Evolutionary conservation across 441 rosid species (phyloP).

Genomic region (Lepidium campestre): DNA sequence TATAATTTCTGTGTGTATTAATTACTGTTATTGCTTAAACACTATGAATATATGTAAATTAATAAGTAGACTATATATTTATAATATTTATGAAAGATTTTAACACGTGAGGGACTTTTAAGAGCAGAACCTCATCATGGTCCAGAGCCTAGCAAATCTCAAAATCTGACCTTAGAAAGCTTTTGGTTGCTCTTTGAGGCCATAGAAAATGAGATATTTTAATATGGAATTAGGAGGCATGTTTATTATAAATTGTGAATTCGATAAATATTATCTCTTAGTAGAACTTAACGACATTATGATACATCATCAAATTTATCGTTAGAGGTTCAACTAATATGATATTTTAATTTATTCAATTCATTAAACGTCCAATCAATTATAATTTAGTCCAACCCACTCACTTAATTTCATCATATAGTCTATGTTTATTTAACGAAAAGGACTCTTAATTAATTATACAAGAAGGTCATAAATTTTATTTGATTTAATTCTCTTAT

Average conservation of each 20-base stretch:
- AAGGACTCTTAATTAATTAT: slow-evolving; percentile 13
- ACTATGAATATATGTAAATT: neutral
- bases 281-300: neutral
- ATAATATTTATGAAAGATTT: too few relatives aligned
- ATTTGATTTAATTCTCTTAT: slow-evolving; percentile 10
- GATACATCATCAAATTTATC: slow-evolving; percentile 26
- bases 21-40: neutral
- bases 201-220: neutral
- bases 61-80: too few relatives aligned
- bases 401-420: slow-evolving; percentile 20
- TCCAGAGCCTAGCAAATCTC: slow-evolving; percentile 7
- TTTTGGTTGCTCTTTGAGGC: slow-evolving; percentile 19
- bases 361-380: slow-evolving; percentile 16
- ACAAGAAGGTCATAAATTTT: neutral
- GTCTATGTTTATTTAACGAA: slow-evolving; percentile 14
- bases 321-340: slow-evolving; percentile 18
- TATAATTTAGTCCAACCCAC: slow-evolving; percentile 9
- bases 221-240: slow-evolving; percentile 12
- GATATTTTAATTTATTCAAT: slow-evolving; percentile 23
- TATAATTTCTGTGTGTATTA: neutral
- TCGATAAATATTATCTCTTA: neutral
- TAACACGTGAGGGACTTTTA: slow-evolving; percentile 7
- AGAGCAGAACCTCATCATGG: neutral
- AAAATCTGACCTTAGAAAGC: slow-evolving; percentile 15
- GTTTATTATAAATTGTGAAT: neutral